These are phyloP conservation scores for Lepidopterella palustris DNA, from an alignment of 495 filamentous ascomycete genomes.

Conservation along the genomic window DNA sequence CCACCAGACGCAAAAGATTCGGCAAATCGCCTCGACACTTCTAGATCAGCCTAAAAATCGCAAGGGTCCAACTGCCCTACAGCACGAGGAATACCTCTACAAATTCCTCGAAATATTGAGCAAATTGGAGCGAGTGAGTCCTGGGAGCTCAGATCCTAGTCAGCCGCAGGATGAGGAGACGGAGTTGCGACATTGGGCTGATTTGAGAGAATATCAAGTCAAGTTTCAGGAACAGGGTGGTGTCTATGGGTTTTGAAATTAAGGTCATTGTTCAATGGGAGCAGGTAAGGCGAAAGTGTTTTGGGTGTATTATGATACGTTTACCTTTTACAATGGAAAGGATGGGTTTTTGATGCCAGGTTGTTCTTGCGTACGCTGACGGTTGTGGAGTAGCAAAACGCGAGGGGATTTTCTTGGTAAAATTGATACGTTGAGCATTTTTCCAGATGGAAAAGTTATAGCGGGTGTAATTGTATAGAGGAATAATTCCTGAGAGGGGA, in stretches of 20 bases:
- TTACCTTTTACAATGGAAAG: too few relatives aligned
- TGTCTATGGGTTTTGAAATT: conserved; percentile 29
- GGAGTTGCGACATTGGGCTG: conserved; percentile 65
- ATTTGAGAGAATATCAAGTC: conserved; percentile 64
- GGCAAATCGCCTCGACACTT: conserved; percentile 68
- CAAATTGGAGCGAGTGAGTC: conserved; percentile 55
- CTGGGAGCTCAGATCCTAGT: conserved; percentile 29
- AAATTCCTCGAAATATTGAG: conserved; percentile 65
- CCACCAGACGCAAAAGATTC: conserved; percentile 45
- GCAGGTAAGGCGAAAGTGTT: too few relatives aligned
- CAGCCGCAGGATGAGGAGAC: conserved; percentile 59
- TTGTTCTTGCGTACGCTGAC: too few relatives aligned
- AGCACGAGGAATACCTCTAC: conserved; percentile 59
- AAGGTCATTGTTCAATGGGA: too few relatives aligned
- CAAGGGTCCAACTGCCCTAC: conserved; percentile 48
- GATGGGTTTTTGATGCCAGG: too few relatives aligned
- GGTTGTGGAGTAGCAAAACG: too few relatives aligned
- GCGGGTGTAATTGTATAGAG: not conserved
- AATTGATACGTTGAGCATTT: not conserved
- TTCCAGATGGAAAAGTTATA: not conserved
- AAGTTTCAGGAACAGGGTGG: conserved; percentile 60
- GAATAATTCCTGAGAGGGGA: not conserved
- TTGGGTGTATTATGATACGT: too few relatives aligned
- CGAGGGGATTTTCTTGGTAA: too few relatives aligned
- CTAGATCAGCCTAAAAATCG: conserved; percentile 54